Base-by-base conservation (phyloP, 257 asterid species). In the Solanum lignicaule region DNA sequence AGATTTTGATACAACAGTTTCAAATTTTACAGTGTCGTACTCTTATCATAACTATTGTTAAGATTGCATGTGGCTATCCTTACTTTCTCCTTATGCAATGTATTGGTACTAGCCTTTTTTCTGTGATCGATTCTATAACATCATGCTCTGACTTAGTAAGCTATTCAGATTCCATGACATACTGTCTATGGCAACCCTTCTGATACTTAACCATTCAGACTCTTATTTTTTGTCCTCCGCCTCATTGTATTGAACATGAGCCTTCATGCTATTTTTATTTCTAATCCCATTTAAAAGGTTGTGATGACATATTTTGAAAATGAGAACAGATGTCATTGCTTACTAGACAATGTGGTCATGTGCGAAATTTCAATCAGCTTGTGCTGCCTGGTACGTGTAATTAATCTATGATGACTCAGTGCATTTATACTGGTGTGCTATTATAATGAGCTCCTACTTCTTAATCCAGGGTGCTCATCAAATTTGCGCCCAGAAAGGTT, bases 401-500 rank as follows among this genome's bases (percentile, higher is more conserved):
- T 20, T 52, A 33, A 27, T 58, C 88, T 43, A 15, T 76, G 29
- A 73, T 68, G 31, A 32, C 31, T 18, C 7, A 12, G 21, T 27
- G 36, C 31, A 68, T 87, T 14, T 83, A 58, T 62, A 81, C 41
- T 87, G 83, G 27, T 29, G 62, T 27, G 36, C 55, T n/a, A 20
- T 9, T 38, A 86, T 86, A 25, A 43, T 33, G 36, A 65, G 83
- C 76, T 31, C 72, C 85, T 74, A 38, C 41, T 74, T 87, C 41
- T 87, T 90, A 74, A 82, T 86, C 39, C 93, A 96, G 99, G 98
- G 55, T 88, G 87, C 86, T 66, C 93, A 58, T 83, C 65, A 86
- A 90, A 83, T 89, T 60, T 87, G 88, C 36, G 69, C 83, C 87
- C 92, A 21, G 87, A 90, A 90, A 94, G 98, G 99, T 96, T 65